Evolutionary conservation across 164 flowering plant genomes (phyloP), one percentile per base, ranked within the genome.

Genomic region (Magnolia officinalis): DNA sequence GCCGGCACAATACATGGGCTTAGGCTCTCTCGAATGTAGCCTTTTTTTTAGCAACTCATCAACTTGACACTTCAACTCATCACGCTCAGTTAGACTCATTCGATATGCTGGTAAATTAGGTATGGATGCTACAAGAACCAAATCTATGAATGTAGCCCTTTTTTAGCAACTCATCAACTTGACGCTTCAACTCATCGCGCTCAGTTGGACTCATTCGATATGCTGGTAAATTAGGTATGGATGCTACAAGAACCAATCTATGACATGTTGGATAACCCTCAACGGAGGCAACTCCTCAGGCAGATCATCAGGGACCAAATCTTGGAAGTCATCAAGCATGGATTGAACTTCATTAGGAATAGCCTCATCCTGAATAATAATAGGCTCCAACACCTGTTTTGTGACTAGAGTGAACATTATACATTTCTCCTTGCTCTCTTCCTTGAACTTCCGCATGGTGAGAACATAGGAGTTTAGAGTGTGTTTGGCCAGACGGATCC

Each of bases 201-300:
- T 79, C 74, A 0, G 45, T 73, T 1, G 70, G 72, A 18, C 65
- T 74, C 66, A 71, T 79, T 11, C 75, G 2, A 52, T 79, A 75
- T 11, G 21, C 21, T 29, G 73, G 66, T 68, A 14, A 8, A 23
- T 75, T 75, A 26, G 66, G 78, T 14, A 70, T 18, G 18, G 14
- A 67, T n/a, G 71, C 20, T 0, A 52, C 23, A 1, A 1, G 78
- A 14, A 75, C 31, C 4, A 71, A 13, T 74, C 75, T 8, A 75
- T 74, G 2, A 18, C 21, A 21, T 71, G 71, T 10, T 79, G 59
- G 6, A 75, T 71, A 49, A 21, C 70, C 8, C 78, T 20, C 31
- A 75, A 23, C 45, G 75, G 75, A 5, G 80, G 52, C 14, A 75
- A 52, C 6, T 55, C 71, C 19, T 20, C 10, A 10, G 76, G 52